These are phyloP conservation scores for Ustilago xerochloae DNA, from an alignment of 1,284 basidiomycete species.

Conservation along the genomic window DNA sequence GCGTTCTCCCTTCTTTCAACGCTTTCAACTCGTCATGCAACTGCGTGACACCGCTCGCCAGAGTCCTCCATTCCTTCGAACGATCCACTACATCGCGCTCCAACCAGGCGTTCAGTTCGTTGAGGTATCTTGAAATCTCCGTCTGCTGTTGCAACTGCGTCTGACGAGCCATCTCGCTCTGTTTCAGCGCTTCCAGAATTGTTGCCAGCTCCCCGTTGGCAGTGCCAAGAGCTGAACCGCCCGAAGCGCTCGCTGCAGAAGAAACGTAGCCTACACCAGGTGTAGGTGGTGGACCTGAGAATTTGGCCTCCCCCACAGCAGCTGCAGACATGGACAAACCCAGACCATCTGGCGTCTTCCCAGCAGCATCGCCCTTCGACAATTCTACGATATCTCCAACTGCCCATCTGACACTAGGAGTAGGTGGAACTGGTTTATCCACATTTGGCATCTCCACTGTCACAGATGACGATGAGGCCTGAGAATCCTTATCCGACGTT, in stretches of 20 bases:
- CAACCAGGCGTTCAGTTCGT: constrained; percentile 62
- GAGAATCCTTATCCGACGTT: constrained; percentile 1
- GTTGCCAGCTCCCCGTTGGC: constrained; percentile 40
- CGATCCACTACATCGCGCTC: constrained; percentile 59
- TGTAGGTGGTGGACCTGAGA: constrained; percentile 26
- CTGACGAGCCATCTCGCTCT: constrained; percentile 53
- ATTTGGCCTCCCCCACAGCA: constrained; percentile 27
- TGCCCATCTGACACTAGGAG: constrained; percentile 40
- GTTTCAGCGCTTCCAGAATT: constrained; percentile 51
- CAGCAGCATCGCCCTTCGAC: constrained; percentile 2
- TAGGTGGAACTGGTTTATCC: constrained; percentile 47
- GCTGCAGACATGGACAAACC: constrained; percentile 41
- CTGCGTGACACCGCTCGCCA: constrained; percentile 55
- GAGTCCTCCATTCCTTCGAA: constrained; percentile 56
- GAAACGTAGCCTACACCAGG: constrained; percentile 30
- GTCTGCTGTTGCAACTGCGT: constrained; percentile 55
- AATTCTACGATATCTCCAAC: constrained; percentile 25
- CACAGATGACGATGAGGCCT: constrained; percentile 21
- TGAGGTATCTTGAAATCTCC: constrained; percentile 62
- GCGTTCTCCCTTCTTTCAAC: constrained; percentile 35
- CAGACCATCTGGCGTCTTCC: constrained; percentile 28
- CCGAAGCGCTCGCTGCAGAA: constrained; percentile 11
- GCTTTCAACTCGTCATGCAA: constrained; percentile 54
- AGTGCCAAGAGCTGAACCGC: constrained; percentile 12
- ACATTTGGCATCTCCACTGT: constrained; percentile 24